Conservation (phyloP, 208 protist species). For the Wallacemonas rigidus region DNA sequence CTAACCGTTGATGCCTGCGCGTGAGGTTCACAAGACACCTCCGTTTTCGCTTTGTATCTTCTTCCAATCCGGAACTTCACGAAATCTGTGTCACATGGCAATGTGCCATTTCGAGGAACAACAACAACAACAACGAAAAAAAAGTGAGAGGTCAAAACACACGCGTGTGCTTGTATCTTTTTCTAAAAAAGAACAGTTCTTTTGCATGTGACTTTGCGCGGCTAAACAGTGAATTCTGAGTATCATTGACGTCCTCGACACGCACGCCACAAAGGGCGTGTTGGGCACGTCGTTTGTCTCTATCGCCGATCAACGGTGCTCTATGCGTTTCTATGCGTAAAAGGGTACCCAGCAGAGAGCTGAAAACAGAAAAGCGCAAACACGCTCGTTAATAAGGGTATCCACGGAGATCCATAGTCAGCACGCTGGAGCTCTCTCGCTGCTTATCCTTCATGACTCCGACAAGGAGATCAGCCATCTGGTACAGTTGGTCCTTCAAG, state of each 20-base stretch:
- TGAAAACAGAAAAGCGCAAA: constrained; percentile 5
- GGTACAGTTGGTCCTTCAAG: constrained; percentile 97
- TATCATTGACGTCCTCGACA: too few relatives aligned
- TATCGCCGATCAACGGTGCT: background rate
- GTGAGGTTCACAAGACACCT: too few relatives aligned
- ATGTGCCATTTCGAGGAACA: too few relatives aligned
- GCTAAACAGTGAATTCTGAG: too few relatives aligned
- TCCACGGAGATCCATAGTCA: constrained; percentile 90
- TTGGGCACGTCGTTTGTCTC: background rate
- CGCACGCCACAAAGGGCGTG: too few relatives aligned
- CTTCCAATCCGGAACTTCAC: too few relatives aligned
- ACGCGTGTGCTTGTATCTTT: background rate
- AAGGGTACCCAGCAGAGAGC: too few relatives aligned
- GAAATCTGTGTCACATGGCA: too few relatives aligned
- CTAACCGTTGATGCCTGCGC: too few relatives aligned
- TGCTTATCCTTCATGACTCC: constrained; percentile 95
- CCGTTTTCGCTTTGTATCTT: too few relatives aligned
- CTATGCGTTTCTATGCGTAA: constrained; percentile 17
- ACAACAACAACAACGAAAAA: background rate
- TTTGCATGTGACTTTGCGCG: too few relatives aligned
- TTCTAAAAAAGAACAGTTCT: too few relatives aligned
- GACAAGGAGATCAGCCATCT: constrained; percentile 93
- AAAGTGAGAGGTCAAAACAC: background rate
- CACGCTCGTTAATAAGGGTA: constrained; percentile 62
- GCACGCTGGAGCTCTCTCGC: constrained; percentile 71